These are phyloP conservation scores for Carex arenaria DNA, from an alignment of 202 grass and related monocot genomes.

Conservation along the genomic window DNA sequence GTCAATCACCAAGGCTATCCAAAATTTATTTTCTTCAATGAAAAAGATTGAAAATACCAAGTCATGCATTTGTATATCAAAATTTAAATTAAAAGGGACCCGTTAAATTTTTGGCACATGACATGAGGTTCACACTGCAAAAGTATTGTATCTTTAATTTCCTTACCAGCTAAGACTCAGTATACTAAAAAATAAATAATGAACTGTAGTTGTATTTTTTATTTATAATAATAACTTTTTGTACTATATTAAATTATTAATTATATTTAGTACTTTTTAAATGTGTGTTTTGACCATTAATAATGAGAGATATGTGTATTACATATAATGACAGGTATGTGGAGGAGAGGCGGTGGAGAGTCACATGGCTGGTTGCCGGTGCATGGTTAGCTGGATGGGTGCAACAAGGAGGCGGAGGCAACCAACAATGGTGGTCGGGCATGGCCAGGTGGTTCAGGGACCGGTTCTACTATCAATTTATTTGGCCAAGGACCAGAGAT, in stretches of 20 bases:
- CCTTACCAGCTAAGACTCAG: not conserved
- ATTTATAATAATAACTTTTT: not conserved
- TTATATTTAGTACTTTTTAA: not conserved
- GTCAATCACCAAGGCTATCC: not conserved
- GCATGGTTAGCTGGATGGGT: constrained; percentile 52
- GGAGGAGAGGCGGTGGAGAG: constrained; percentile 33
- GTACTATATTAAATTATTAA: not conserved
- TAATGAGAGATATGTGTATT: not conserved
- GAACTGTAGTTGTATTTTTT: too few species aligned
- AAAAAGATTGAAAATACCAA: not conserved
- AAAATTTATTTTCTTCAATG: not conserved
- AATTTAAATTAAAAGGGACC: not conserved
- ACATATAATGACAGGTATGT: constrained; percentile 14
- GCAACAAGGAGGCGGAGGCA: constrained; percentile 42
- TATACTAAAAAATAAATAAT: not conserved
- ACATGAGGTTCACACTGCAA: not conserved
- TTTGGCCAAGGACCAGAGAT: constrained; percentile 36
- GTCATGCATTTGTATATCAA: not conserved
- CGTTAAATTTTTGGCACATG: not conserved
- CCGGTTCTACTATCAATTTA: constrained; percentile 43
- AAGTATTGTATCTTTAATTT: not conserved
- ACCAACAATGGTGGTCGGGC: constrained; percentile 4
- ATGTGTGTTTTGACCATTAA: not conserved
- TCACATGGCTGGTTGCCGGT: constrained; percentile 39
- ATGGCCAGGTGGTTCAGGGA: constrained; percentile 50